Conservation (phyloP, 1,284 basidiomycete genomes). For the Porphyrellus sp. region DNA sequence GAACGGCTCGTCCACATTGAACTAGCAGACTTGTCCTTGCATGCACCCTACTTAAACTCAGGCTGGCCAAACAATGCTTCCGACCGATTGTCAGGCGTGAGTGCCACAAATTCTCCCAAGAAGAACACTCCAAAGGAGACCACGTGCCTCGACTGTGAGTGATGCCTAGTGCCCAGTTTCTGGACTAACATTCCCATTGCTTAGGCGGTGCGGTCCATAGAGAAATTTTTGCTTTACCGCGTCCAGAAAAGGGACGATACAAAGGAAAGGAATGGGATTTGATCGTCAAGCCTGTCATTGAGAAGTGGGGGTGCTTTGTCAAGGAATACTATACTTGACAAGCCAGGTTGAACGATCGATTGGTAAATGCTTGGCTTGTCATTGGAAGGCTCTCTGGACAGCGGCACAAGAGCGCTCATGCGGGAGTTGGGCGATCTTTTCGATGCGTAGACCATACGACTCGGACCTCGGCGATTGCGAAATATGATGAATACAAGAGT, state of each 20-base stretch:
- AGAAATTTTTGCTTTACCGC: constrained; percentile 72
- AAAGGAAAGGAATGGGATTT: constrained; percentile 68
- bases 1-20: constrained; percentile 77
- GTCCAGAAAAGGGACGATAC: constrained; percentile 47
- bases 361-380: background rate
- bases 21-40: constrained; percentile 60
- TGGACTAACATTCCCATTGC: constrained; percentile 2
- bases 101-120: constrained; percentile 1
- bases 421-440: background rate
- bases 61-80: constrained; percentile 38
- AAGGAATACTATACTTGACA: constrained; percentile 29
- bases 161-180: background rate
- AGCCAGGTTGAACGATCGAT: background rate
- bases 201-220: constrained; percentile 60
- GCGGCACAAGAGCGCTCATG: background rate
- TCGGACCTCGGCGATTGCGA: background rate
- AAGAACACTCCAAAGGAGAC: constrained; percentile 15
- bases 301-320: constrained; percentile 67
- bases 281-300: constrained; percentile 69
- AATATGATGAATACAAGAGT: background rate
- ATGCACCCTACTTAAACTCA: constrained; percentile 56
- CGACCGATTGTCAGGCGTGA: background rate
- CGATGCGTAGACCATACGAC: background rate
- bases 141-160: constrained; percentile 38
- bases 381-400: background rate